Evolutionary conservation across 176 grass and related monocot genomes (phyloP), one percentile per base, ranked within the genome.

Genomic region (Echinochloa phyllopogon): DNA sequence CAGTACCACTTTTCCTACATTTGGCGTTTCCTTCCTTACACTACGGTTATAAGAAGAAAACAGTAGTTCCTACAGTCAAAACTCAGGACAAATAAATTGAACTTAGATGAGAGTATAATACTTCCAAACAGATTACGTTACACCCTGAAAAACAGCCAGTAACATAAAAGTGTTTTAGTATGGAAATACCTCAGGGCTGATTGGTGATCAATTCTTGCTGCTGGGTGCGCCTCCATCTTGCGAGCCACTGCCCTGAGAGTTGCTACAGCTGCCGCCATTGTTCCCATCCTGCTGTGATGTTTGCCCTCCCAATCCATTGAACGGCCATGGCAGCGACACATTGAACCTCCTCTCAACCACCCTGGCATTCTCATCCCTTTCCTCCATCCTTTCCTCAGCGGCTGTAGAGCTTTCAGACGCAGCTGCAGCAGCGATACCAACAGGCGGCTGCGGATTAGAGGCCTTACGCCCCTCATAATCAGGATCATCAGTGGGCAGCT

Each of bases 401-500:
- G 61, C 65, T 91, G 10, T 51, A 62, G 79, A 83, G 49, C 82
- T 76, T 63, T 72, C 87, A 73, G 85, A 76, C 20, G 51, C 68
- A 83, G 69, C 66, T 48, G 49, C 75, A 10, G 60, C 55, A 42
- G 44, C 69, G 3, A 56, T 41, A 47, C 42, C 42, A 16, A 47
- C 68, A 71, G 42, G 5, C 5, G 76, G 69, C 36, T 76, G 77
- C 41, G 78, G 75, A 72, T 58, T 83, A 29, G 82, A 72, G 16
- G 47, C 56, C 81, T 90, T 94, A 41, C 58, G 74, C 51, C 66
- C 81, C 83, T 95, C 96, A 50, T 98, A 98, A 57, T 98, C 96
- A 62, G 76, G 62, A 76, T 98, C 96, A 37, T 98, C 96, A 2
- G 96, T 98, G 36, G 89, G 96, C 53, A 98, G 83, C 87, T 98